Conservation (phyloP, 306 rosid species). For the Medicago arabica region DNA sequence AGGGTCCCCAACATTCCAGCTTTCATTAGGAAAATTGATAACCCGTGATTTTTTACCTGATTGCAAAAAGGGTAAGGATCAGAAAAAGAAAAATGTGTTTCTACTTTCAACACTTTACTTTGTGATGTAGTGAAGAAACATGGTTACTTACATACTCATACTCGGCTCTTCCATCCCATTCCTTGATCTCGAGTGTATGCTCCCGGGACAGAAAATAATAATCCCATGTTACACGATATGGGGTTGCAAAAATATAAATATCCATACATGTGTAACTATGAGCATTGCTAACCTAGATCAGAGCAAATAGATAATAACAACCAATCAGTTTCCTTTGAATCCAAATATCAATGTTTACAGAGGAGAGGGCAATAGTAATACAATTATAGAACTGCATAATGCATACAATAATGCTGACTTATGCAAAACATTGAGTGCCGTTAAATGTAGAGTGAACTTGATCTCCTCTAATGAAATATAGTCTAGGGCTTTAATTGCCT, state of each 20-base stretch:
- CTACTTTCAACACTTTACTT: slow-evolving; percentile 25
- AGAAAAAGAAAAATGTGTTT: slow-evolving; percentile 17
- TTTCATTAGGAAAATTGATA: slow-evolving; percentile 92
- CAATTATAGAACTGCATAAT: slow-evolving; percentile 30
- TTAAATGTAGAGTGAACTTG: not conserved
- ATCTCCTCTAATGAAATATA: slow-evolving; percentile 9
- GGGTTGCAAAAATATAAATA: slow-evolving; percentile 90
- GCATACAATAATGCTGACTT: slow-evolving; percentile 14
- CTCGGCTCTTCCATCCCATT: slow-evolving; percentile 88
- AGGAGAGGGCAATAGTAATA: not conserved
- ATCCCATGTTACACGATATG: slow-evolving; percentile 96
- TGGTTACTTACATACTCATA: slow-evolving; percentile 82
- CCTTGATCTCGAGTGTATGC: slow-evolving; percentile 83
- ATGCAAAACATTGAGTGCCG: slow-evolving; percentile 5
- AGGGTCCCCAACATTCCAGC: slow-evolving; percentile 94
- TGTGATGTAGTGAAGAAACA: slow-evolving; percentile 26
- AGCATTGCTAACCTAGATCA: slow-evolving; percentile 74
- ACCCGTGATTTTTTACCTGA: slow-evolving; percentile 83
- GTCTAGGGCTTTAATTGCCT: not conserved
- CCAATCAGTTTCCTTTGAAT: slow-evolving; percentile 33
- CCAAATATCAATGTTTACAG: not conserved
- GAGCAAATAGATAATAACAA: slow-evolving; percentile 33
- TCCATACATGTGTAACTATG: slow-evolving; percentile 97
- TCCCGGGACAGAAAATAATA: slow-evolving; percentile 88
- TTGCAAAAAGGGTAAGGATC: slow-evolving; percentile 41